Percentiles rank a stretch among this genome's conserved stretches.
Conservation (phyloP, 257 asterid species). For the Cynanchum wilfordii region DNA sequence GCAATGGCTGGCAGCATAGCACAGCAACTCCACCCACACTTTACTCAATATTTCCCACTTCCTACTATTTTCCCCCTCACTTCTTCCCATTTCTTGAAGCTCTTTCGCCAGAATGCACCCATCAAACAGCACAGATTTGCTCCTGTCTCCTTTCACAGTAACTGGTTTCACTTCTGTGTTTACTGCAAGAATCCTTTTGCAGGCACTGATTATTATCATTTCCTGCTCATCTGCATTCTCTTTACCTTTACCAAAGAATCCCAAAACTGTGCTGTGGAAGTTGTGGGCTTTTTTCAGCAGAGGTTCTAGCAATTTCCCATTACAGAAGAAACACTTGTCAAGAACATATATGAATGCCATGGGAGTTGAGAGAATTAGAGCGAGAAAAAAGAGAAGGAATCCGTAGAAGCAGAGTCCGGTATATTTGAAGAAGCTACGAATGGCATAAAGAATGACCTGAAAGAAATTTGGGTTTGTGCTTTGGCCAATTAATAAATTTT, state of each 20-base stretch:
- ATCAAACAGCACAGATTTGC: constrained; percentile 50
- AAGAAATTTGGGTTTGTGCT: constrained; percentile 9
- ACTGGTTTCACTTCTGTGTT: constrained; percentile 39
- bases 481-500: background rate
- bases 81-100: constrained; percentile 10
- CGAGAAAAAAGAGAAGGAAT: background rate
- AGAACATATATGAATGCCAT: background rate
- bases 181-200: constrained; percentile 19
- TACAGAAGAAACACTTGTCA: background rate
- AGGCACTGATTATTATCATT: constrained; percentile 5
- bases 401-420: background rate
- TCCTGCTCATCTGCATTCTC: background rate
- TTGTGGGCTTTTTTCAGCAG: background rate
- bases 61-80: background rate
- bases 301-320: background rate
- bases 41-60: constrained; percentile 40
- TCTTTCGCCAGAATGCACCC: constrained; percentile 41
- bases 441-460: constrained; percentile 8
- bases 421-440: constrained; percentile 13
- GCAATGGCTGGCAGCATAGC: constrained; percentile 36
- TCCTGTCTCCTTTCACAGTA: constrained; percentile 38
- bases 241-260: constrained; percentile 10
- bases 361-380: constrained; percentile 9
- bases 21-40: constrained; percentile 42
- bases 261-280: background rate